These are phyloP conservation scores for Dendrobium officinale DNA, from an alignment of 106 monocot species.

Conservation along the genomic window DNA sequence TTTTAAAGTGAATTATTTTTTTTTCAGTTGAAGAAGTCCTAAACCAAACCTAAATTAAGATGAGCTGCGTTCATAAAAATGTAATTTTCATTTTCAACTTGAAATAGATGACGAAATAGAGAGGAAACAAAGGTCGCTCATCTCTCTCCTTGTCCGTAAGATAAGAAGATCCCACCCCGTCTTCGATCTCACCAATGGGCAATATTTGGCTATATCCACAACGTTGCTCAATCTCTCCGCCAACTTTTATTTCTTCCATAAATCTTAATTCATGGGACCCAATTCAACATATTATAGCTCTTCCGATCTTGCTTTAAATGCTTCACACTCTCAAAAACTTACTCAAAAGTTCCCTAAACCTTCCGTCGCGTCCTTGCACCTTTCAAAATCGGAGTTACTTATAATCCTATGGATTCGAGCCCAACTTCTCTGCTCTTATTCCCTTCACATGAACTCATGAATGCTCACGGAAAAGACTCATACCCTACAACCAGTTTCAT, in stretches of 20 bases:
- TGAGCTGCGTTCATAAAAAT: no score
- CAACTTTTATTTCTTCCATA: background rate
- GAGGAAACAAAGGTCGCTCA: background rate
- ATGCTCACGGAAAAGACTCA: background rate
- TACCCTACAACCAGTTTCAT: background rate
- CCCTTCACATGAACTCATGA: background rate
- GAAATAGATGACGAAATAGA: no score
- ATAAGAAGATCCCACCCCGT: background rate
- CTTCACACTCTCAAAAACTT: background rate
- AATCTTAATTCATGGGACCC: background rate
- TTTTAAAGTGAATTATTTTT: no score
- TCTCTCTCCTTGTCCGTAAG: background rate
- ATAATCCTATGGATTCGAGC: background rate
- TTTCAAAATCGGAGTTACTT: background rate
- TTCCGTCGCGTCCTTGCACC: no score
- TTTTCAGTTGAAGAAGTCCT: no score
- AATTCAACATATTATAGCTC: background rate
- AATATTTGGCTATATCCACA: background rate
- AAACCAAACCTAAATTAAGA: no score
- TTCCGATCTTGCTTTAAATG: background rate
- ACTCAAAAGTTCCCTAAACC: background rate
- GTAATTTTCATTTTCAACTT: no score
- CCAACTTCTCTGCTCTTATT: background rate
- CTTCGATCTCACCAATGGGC: constrained; percentile 6
- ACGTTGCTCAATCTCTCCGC: background rate